Evolutionary conservation across 257 asterid genomes (phyloP).

Genomic region (Nicotiana noctiflora): DNA sequence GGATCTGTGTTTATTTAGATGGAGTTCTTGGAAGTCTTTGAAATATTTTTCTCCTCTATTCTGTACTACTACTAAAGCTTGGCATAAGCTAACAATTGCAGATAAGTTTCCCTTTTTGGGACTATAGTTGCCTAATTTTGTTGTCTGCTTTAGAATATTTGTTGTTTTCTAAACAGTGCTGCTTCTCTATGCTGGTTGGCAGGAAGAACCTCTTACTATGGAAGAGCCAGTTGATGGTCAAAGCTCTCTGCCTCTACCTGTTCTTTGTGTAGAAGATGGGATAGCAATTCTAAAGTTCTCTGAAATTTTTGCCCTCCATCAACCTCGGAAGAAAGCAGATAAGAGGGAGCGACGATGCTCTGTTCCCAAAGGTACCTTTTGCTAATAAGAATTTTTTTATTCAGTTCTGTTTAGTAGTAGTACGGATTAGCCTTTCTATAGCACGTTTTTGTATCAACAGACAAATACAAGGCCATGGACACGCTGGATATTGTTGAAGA

Average conservation of each 20-base stretch:
- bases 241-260: slow-evolving; percentile 66
- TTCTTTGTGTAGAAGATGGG: slow-evolving; percentile 88
- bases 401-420: background rate
- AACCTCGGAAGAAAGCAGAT: slow-evolving; percentile 51
- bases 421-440: background rate
- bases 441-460: slow-evolving; percentile 30
- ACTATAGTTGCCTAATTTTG: background rate
- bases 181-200: slow-evolving; percentile 27
- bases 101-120: background rate
- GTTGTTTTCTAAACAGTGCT: slow-evolving; percentile 1
- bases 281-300: slow-evolving; percentile 78
- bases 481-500: slow-evolving; percentile 66
- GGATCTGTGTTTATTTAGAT: background rate
- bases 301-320: slow-evolving; percentile 79
- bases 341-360: slow-evolving; percentile 59
- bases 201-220: slow-evolving; percentile 51
- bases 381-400: background rate
- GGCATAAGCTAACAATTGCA: background rate
- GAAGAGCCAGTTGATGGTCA: slow-evolving; percentile 43
- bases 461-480: slow-evolving; percentile 58
- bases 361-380: slow-evolving; percentile 59
- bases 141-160: slow-evolving; percentile 7
- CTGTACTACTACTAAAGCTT: background rate
- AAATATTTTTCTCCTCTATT: slow-evolving; percentile 1
- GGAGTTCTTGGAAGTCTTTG: background rate